Evolutionary conservation across 371 early-diverging fungal species (phyloP).

Genomic region (Syncephalastrum contaminatum): DNA sequence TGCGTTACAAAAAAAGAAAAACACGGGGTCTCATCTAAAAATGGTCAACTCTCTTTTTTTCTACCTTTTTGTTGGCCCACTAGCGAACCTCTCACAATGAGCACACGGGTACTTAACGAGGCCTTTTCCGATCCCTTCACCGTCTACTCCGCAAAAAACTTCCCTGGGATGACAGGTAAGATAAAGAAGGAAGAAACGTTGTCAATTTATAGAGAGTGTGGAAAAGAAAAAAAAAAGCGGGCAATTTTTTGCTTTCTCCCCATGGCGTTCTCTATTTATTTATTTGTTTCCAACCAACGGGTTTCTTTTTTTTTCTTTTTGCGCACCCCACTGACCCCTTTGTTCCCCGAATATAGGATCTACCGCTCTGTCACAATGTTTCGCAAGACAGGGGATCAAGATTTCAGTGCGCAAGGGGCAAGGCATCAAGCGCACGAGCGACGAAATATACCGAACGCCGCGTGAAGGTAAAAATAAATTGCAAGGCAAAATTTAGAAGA

Average conservation of each 20-base stretch:
- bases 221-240: conserved; percentile 6
- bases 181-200: neutral
- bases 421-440: conserved; percentile 10
- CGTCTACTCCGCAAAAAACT: conserved; percentile 56
- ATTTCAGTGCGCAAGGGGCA: conserved; percentile 59
- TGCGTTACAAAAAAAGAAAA: neutral
- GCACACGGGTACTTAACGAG: conserved; percentile 28
- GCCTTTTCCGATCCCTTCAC: conserved; percentile 42
- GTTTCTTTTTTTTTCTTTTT: too few relatives aligned
- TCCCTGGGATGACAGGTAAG: conserved; percentile 66
- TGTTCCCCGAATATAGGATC: conserved; percentile 41
- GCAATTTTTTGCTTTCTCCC: conserved; percentile 2
- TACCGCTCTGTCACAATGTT: conserved; percentile 64
- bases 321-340: too few relatives aligned
- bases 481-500: neutral
- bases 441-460: conserved; percentile 4
- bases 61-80: neutral
- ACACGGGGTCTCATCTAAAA: conserved; percentile 1
- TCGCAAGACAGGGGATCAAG: conserved; percentile 70
- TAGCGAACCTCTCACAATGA: conserved; percentile 29
- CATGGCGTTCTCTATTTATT: too few relatives aligned
- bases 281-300: too few relatives aligned
- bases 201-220: neutral
- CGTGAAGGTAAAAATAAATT: neutral
- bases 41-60: conserved; percentile 12